Conservation (phyloP, 2,329 filamentous ascomycete species). For the Penicillium sp. region DNA sequence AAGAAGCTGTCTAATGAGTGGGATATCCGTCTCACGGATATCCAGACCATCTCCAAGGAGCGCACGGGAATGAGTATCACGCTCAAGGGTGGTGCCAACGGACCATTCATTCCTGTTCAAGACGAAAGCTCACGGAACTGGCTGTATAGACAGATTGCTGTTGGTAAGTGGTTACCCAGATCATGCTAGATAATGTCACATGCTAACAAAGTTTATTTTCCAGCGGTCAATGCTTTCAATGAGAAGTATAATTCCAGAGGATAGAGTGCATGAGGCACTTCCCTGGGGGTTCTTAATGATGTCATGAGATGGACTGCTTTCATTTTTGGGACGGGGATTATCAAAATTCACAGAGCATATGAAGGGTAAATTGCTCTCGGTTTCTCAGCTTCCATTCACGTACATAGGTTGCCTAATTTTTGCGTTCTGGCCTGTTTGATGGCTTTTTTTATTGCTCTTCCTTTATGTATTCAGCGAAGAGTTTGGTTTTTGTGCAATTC, state of each 20-base stretch:
- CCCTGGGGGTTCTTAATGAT: slow-evolving; percentile 18
- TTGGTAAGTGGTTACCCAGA: slow-evolving; percentile 44
- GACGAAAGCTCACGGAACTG: slow-evolving; percentile 74
- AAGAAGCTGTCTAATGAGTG: slow-evolving; percentile 86
- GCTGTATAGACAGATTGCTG: slow-evolving; percentile 65
- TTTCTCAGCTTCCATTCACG: slow-evolving; percentile 1
- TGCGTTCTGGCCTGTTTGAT: neutral
- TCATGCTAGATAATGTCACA: neutral
- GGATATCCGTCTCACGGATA: slow-evolving; percentile 93
- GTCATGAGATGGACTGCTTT: slow-evolving; percentile 21
- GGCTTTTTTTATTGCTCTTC: neutral
- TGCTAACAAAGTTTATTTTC: slow-evolving; percentile 13
- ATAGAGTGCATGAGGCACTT: slow-evolving; percentile 24
- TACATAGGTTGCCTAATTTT: slow-evolving; percentile 8
- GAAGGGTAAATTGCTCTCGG: neutral
- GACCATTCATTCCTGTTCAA: slow-evolving; percentile 90
- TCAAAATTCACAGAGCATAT: slow-evolving; percentile 9
- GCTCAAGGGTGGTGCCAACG: slow-evolving; percentile 85
- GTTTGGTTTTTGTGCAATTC: neutral
- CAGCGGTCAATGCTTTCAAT: slow-evolving; percentile 66
- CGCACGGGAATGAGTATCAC: slow-evolving; percentile 87
- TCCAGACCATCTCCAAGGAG: slow-evolving; percentile 97
- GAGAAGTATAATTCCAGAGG: slow-evolving; percentile 65
- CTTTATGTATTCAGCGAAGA: neutral
- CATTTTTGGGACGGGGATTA: slow-evolving; percentile 7